These are phyloP conservation scores for Blastobotrys proliferans DNA, from an alignment of 1,139 yeast genomes.

Conservation along the genomic window DNA sequence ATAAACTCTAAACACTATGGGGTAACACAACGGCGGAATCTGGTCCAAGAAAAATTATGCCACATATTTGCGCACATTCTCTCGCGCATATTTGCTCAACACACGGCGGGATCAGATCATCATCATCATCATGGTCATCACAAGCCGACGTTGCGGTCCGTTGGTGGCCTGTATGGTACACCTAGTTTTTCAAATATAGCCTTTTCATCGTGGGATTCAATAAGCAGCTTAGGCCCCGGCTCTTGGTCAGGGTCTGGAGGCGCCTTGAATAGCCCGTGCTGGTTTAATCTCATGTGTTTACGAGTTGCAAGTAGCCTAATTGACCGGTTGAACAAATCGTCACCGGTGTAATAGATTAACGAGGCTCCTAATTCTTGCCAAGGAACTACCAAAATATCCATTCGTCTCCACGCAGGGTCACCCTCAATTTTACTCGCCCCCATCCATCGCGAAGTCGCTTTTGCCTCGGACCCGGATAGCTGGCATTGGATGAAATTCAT, in stretches of 20 bases:
- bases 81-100: no score
- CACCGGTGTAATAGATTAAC: conserved; percentile 53
- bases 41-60: no score
- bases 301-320: conserved; percentile 44
- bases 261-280: conserved; percentile 42
- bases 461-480: conserved; percentile 24
- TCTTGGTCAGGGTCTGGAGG: conserved; percentile 9
- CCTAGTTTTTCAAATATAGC: conserved; percentile 45
- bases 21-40: no score
- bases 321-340: conserved; percentile 48
- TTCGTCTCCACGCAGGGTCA: conserved; percentile 43
- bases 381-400: conserved; percentile 50
- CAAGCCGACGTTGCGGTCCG: conserved; percentile 39
- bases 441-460: conserved; percentile 28
- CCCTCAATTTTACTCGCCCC: conserved; percentile 29
- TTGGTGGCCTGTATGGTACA: conserved; percentile 41
- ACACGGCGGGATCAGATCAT: no score
- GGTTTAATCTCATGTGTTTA: conserved; percentile 43
- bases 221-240: conserved; percentile 19
- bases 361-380: conserved; percentile 50
- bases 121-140: not conserved
- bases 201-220: conserved; percentile 47
- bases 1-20: no score
- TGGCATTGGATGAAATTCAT: conserved; percentile 34
- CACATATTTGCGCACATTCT: no score